Percentiles rank a stretch among this genome's conserved stretches.
phyloP scores from a whole-genome alignment of 495 filamentous ascomycete genomes.

The Astrothelium subdiscretum region DNA sequence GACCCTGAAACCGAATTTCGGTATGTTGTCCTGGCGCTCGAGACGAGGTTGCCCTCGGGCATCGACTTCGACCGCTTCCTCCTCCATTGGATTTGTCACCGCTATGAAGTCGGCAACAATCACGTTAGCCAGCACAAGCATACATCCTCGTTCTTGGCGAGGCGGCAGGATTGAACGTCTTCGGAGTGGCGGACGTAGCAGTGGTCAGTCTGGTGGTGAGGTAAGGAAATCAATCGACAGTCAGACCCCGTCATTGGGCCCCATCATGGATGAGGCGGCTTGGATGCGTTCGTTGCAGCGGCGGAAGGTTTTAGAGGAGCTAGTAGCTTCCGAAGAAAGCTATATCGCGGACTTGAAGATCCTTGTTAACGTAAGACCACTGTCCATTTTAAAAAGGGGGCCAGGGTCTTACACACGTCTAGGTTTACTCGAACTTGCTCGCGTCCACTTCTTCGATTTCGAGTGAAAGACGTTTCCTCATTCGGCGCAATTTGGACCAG shows the following conservation, averaged over 20 bases:
- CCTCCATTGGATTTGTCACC: constrained; percentile 62
- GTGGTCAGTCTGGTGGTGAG: constrained; percentile 47
- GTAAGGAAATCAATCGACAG: constrained; percentile 58
- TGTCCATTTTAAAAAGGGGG: not conserved
- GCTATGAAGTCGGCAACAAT: constrained; percentile 66
- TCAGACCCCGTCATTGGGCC: constrained; percentile 38
- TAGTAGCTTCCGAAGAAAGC: constrained; percentile 74
- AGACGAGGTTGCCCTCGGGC: constrained; percentile 25
- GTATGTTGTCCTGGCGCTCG: constrained; percentile 15
- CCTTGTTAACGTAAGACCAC: constrained; percentile 57
- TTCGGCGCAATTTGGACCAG: constrained; percentile 55
- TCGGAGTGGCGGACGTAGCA: constrained; percentile 50
- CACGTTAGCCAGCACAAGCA: constrained; percentile 57
- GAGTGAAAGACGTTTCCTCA: constrained; percentile 43
- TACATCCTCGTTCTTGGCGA: constrained; percentile 46
- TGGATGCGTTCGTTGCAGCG: constrained; percentile 59
- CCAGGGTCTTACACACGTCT: not conserved
- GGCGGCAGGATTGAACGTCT: constrained; percentile 41
- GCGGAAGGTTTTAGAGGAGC: constrained; percentile 67
- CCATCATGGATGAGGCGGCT: constrained; percentile 57
- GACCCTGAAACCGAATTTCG: constrained; percentile 33
- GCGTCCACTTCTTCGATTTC: constrained; percentile 47
- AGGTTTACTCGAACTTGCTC: constrained; percentile 60
- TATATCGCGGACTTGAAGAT: constrained; percentile 82
- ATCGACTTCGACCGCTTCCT: constrained; percentile 51